Evolutionary conservation across 129 eudicot genomes (phyloP), one percentile per base, ranked within the genome.

Genomic region (Kitagawia praeruptora): DNA sequence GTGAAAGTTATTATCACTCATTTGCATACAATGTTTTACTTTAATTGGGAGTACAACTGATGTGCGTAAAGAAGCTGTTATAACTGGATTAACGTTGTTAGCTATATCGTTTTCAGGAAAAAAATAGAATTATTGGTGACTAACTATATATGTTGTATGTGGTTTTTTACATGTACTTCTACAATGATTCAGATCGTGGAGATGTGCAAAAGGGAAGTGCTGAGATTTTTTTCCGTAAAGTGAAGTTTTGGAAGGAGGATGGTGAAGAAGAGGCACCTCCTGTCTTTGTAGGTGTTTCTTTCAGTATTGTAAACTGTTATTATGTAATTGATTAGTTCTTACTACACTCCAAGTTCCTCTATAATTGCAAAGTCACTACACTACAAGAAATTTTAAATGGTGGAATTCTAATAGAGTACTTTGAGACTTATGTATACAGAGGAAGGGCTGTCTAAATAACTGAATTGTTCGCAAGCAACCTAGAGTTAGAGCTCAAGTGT

Each of bases 241-340:
- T 93, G 6, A 93, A 93, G 85, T 93, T 93, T 82, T 93, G 98
- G 98, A 93, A 85, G 75, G 97, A 93, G 85, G 98, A 93, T 61
- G 96, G 89, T 63, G 96, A 91, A 81, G 93, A 89, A 48, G 98
- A 93, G 86, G 98, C 98, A 76, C 98, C 98, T 67, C 98, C 98
- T 91, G 91, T 93, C 84, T 93, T 93, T 89, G 98, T 93, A 92
- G 96, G 98, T 93, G 87, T 87, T 89, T 83, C 81, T 67, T 80
- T 81, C 81, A 81, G 79, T 70, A 47, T 18, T 76, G 74, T 67
- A 71, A 72, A 72, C 46, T 9, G 37, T 41, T 13, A 44, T 41
- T 13, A 44, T 28, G 38, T 48, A n/a, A 0, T 71, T 53, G 75
- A 34, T 23, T 74, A 80, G 27, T 25, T 76, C 71, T 40, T 58